These are phyloP conservation scores for Scenedesmus sp. DNA, from an alignment of 163 green algal genomes.

Conservation along the genomic window DNA sequence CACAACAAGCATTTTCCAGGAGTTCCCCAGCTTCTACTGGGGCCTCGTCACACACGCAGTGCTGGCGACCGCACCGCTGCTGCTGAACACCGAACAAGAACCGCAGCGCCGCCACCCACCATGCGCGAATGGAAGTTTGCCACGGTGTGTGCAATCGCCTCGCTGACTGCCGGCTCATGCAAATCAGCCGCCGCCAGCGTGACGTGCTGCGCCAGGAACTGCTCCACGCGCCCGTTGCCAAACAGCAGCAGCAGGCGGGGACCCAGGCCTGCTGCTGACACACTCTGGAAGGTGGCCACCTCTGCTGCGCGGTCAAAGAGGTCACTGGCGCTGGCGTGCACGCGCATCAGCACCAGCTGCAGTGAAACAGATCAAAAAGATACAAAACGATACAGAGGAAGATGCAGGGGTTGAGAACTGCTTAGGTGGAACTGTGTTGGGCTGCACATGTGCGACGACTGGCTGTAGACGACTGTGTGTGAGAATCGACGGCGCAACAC, in stretches of 20 bases:
- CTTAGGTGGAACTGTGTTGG: no score
- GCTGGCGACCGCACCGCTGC: not conserved
- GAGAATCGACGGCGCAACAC: no score
- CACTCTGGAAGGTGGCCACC: conserved; percentile 54
- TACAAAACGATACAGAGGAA: no score
- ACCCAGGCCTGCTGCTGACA: conserved; percentile 60
- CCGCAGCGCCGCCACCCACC: conserved; percentile 23
- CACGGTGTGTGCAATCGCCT: conserved; percentile 69
- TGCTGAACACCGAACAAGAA: not conserved
- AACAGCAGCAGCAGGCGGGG: conserved; percentile 65
- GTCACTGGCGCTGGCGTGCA: conserved; percentile 47
- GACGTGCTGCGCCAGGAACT: conserved; percentile 72
- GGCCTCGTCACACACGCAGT: not conserved
- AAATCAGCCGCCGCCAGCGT: conserved; percentile 64
- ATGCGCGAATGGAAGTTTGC: conserved; percentile 71
- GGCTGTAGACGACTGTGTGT: no score
- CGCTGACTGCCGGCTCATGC: conserved; percentile 51
- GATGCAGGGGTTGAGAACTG: no score
- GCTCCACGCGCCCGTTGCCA: conserved; percentile 75
- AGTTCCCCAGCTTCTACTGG: not conserved
- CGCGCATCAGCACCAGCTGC: conserved; percentile 39
- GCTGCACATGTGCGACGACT: no score
- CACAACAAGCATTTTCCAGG: no score
- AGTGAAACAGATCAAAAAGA: no score
- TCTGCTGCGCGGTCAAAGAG: conserved; percentile 46